A percentile compares a stretch with the other conserved stretches of the same genome.
phyloP scores from a whole-genome alignment of 2,329 filamentous ascomycete species.

The Fusarium armeniacum region DNA sequence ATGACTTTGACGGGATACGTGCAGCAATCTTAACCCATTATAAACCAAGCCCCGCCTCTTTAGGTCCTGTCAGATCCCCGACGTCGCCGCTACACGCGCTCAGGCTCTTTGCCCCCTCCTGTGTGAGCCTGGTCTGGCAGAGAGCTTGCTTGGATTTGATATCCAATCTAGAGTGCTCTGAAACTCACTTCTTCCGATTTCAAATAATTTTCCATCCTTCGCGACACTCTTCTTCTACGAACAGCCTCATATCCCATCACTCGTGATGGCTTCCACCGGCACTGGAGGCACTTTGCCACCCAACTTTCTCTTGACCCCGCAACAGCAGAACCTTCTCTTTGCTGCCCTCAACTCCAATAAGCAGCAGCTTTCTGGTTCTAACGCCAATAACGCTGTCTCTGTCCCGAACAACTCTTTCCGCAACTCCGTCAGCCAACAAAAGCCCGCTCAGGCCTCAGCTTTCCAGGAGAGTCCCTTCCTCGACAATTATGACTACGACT shows the following conservation, averaged over 20 bases:
- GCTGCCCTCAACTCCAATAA: constrained; percentile 82
- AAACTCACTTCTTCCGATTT: constrained; percentile 22
- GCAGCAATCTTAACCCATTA: constrained; percentile 19
- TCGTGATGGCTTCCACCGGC: constrained; percentile 66
- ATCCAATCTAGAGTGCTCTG: constrained; percentile 24
- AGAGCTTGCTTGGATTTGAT: constrained; percentile 48
- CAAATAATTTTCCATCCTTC: constrained; percentile 12
- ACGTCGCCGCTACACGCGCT: constrained; percentile 42
- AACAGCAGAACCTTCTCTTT: constrained; percentile 82
- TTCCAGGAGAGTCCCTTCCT: constrained; percentile 85
- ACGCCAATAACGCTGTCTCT: constrained; percentile 57
- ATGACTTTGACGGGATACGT: constrained; percentile 16
- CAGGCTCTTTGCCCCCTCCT: constrained; percentile 48
- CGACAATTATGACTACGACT: constrained; percentile 81
- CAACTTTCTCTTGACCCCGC: constrained; percentile 78
- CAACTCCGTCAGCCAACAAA: constrained; percentile 62
- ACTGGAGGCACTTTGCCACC: constrained; percentile 59
- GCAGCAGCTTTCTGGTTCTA: constrained; percentile 53
- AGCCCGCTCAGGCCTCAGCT: constrained; percentile 57
- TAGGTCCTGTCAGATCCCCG: constrained; percentile 31
- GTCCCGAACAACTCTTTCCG: constrained; percentile 65
- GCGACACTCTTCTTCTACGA: constrained; percentile 15
- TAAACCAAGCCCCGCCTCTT: constrained; percentile 35
- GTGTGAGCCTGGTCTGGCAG: constrained; percentile 46
- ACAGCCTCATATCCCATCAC: constrained; percentile 16